Percentiles rank a stretch among this genome's conserved stretches.
phyloP scores from a whole-genome alignment of 495 filamentous ascomycete species.

The Xylaria venustula region DNA sequence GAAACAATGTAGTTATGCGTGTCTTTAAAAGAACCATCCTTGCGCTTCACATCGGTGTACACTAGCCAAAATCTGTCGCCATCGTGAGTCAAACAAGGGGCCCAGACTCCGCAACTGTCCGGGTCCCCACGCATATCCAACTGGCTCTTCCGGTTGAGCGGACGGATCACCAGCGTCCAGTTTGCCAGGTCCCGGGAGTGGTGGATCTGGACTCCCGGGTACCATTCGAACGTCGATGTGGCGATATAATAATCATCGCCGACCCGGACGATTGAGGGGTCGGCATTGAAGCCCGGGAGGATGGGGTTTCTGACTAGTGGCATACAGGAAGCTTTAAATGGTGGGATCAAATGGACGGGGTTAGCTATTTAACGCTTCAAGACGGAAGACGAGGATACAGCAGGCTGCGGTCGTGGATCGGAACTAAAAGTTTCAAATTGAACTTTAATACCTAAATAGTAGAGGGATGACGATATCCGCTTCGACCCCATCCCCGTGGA shows the following conservation, averaged over 20 bases:
- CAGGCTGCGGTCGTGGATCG: not conserved
- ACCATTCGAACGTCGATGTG: slow-evolving; percentile 64
- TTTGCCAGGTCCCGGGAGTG: slow-evolving; percentile 57
- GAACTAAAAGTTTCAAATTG: not conserved
- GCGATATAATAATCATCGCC: slow-evolving; percentile 61
- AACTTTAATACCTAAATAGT: not conserved
- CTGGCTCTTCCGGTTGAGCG: slow-evolving; percentile 57
- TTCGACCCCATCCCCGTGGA: not conserved
- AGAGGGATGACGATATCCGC: not conserved
- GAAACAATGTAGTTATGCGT: slow-evolving; percentile 55
- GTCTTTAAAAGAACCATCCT: slow-evolving; percentile 56
- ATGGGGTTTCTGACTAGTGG: slow-evolving; percentile 56
- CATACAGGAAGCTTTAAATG: slow-evolving; percentile 25
- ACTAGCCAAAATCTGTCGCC: slow-evolving; percentile 58
- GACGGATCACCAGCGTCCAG: slow-evolving; percentile 59
- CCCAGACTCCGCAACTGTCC: slow-evolving; percentile 62
- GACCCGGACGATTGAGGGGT: slow-evolving; percentile 59
- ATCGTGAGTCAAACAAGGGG: slow-evolving; percentile 60
- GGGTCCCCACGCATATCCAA: slow-evolving; percentile 60
- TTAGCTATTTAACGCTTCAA: not conserved
- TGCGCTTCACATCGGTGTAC: slow-evolving; percentile 56
- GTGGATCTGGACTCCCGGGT: slow-evolving; percentile 59
- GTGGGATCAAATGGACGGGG: not conserved
- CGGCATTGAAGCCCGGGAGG: slow-evolving; percentile 61
- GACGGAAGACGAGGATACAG: not conserved